A percentile compares a stretch with the other conserved stretches of the same genome.
Conservation (phyloP, 257 asterid species). For the Oldenlandia corymbosa region DNA sequence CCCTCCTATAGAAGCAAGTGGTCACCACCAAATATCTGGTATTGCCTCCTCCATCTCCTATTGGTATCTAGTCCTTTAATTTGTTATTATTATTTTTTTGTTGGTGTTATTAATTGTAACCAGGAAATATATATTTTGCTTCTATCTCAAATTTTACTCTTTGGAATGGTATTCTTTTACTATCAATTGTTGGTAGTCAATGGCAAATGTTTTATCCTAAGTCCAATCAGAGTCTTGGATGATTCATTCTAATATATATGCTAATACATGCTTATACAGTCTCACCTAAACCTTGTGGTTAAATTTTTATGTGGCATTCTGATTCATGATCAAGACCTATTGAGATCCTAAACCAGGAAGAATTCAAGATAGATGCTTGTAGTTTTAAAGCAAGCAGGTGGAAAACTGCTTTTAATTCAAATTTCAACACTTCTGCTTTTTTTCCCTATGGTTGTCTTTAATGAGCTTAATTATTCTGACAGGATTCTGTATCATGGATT, state of each 20-base stretch:
- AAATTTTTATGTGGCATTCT: conserved; percentile 5
- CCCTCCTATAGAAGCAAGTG: conserved; percentile 7
- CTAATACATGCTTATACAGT: conserved; percentile 3
- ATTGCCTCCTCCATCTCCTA: neutral
- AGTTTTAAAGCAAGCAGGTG: conserved; percentile 2
- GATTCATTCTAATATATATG: no score
- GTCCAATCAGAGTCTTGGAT: neutral
- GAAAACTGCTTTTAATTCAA: neutral
- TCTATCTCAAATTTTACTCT: neutral
- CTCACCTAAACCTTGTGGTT: neutral
- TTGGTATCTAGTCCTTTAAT: neutral
- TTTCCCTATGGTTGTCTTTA: neutral
- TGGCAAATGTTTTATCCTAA: neutral
- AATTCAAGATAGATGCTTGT: neutral
- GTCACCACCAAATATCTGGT: conserved; percentile 15
- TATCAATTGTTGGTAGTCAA: neutral
- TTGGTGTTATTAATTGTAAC: neutral
- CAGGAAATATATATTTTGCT: neutral
- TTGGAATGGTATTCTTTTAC: neutral
- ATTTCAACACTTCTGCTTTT: neutral
- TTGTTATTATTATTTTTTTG: no score
- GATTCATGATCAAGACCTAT: conserved; percentile 4
- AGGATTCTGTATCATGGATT: conserved; percentile 53
- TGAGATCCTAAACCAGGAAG: neutral
- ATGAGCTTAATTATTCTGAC: conserved; percentile 13